Evolutionary conservation across 352 stramenopile species (phyloP).

Genomic region (Elongisporangium prolatum): DNA sequence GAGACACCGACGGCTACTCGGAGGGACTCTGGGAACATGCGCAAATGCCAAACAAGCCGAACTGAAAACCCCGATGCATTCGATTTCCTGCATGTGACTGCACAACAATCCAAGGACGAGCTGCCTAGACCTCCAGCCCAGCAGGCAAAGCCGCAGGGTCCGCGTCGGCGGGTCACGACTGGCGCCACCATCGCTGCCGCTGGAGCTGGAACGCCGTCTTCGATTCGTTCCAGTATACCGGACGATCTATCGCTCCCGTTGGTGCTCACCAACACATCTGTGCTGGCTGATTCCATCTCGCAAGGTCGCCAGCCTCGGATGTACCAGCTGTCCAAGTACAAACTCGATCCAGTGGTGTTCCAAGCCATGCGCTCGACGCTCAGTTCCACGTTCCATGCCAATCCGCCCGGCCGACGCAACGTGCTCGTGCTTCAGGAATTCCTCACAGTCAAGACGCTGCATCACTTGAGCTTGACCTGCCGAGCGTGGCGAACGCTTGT

Average conservation of each 20-base stretch:
- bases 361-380: constrained; percentile 27
- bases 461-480: constrained; percentile 43
- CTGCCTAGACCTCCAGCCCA: neutral
- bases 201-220: neutral
- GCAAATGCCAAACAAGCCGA: neutral
- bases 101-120: neutral
- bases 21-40: neutral
- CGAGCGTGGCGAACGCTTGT: constrained; percentile 44
- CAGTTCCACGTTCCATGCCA: constrained; percentile 22
- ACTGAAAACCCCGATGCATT: neutral
- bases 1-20: neutral
- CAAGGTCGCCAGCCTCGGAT: constrained; percentile 14
- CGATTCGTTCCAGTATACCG: neutral
- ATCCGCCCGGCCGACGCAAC: constrained; percentile 17
- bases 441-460: constrained; percentile 28
- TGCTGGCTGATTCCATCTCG: neutral
- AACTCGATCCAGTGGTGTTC: constrained; percentile 34
- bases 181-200: neutral
- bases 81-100: neutral
- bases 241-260: neutral
- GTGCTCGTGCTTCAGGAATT: constrained; percentile 42
- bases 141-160: neutral
- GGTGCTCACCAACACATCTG: constrained; percentile 8
- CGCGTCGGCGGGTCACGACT: neutral
- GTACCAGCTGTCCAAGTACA: constrained; percentile 41